A percentile compares a stretch with the other conserved stretches of the same genome.
Conservation (phyloP, 2,329 filamentous ascomycete species). For the Xylaria arbuscula region DNA sequence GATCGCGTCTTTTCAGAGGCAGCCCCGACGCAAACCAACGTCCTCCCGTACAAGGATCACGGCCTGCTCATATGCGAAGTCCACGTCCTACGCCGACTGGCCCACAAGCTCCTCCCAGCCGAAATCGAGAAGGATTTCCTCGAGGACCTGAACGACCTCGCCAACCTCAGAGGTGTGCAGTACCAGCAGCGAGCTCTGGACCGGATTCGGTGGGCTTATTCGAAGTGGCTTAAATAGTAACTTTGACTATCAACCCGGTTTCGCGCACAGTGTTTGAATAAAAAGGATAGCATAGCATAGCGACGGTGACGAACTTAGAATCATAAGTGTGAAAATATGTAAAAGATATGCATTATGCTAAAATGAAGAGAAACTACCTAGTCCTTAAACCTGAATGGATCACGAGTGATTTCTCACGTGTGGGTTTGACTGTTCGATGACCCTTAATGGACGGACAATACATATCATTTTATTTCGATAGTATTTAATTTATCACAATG, state of each 20-base stretch:
- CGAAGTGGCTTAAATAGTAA: constrained; percentile 70
- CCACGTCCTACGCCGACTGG: constrained; percentile 80
- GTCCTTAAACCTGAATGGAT: neutral
- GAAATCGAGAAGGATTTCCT: constrained; percentile 85
- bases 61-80: constrained; percentile 91
- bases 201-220: constrained; percentile 90
- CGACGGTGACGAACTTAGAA: constrained; percentile 1
- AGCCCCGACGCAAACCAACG: constrained; percentile 74
- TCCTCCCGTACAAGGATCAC: constrained; percentile 91
- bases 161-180: constrained; percentile 82
- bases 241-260: neutral
- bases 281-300: constrained; percentile 23
- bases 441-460: neutral
- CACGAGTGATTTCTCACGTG: no score
- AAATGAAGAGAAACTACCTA: neutral
- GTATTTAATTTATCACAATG: neutral
- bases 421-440: neutral
- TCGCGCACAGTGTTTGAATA: neutral
- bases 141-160: constrained; percentile 86
- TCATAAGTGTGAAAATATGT: neutral
- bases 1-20: constrained; percentile 81
- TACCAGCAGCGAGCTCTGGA: constrained; percentile 83
- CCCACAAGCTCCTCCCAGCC: constrained; percentile 74
- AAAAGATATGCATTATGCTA: neutral
- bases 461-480: no score